phyloP scores from a whole-genome alignment of 2,329 filamentous ascomycete species.

The Amphichorda felina region DNA sequence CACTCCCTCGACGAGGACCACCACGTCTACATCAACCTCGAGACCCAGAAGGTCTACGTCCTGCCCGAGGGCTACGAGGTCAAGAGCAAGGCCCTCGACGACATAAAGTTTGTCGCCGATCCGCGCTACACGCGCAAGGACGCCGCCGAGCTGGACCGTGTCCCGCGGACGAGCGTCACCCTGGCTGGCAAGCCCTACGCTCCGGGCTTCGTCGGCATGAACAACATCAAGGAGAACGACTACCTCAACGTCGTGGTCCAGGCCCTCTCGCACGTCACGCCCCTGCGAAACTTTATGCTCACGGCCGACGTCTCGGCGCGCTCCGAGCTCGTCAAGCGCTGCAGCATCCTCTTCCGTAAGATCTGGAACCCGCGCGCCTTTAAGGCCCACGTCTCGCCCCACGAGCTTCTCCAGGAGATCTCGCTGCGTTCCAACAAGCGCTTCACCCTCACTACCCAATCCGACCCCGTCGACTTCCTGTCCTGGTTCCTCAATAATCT shows the following conservation, averaged over 20 bases:
- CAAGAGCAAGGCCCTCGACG: constrained; percentile 83
- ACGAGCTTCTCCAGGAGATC: constrained; percentile 93
- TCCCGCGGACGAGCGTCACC: constrained; percentile 54
- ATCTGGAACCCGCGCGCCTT: constrained; percentile 97
- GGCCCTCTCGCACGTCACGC: constrained; percentile 77
- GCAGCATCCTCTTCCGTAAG: constrained; percentile 84
- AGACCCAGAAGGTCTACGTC: constrained; percentile 81
- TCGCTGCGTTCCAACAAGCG: constrained; percentile 82
- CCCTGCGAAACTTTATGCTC: constrained; percentile 84
- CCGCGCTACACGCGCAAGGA: constrained; percentile 73
- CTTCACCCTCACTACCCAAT: constrained; percentile 82
- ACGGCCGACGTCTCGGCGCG: constrained; percentile 66
- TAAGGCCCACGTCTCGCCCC: constrained; percentile 91
- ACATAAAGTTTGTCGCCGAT: constrained; percentile 97
- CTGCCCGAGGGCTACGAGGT: constrained; percentile 97
- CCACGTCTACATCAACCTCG: constrained; percentile 98
- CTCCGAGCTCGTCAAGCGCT: constrained; percentile 74
- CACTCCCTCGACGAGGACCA: constrained; percentile 91
- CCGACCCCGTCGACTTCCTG: constrained; percentile 91
- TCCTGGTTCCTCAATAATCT: constrained; percentile 97
- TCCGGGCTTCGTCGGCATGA: constrained; percentile 95
- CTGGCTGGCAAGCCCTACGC: constrained; percentile 75
- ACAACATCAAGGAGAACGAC: constrained; percentile 99
- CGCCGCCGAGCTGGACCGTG: constrained; percentile 66
- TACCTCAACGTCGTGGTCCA: constrained; percentile 95